These are phyloP conservation scores for Lentinula detonsa DNA, from an alignment of 768 basidiomycete genomes.

Conservation along the genomic window DNA sequence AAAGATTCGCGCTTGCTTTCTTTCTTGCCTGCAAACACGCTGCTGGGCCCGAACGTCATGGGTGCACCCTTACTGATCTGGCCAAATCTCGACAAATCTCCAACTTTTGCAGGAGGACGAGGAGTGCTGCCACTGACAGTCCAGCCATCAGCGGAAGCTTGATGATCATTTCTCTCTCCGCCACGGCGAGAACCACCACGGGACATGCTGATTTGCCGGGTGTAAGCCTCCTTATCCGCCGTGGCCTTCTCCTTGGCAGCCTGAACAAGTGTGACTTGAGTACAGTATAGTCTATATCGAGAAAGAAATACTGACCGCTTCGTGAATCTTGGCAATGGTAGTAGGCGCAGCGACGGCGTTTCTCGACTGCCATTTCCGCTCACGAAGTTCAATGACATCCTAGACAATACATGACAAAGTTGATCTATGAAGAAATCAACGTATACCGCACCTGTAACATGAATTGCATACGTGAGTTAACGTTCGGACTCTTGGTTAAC, in stretches of 20 bases:
- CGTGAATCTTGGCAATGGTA: constrained; percentile 86
- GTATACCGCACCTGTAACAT: constrained; percentile 78
- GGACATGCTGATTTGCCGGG: constrained; percentile 72
- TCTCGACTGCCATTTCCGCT: constrained; percentile 74
- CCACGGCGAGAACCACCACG: constrained; percentile 89
- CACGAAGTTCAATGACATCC: constrained; percentile 89
- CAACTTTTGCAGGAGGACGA: constrained; percentile 69
- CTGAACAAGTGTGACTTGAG: constrained; percentile 26
- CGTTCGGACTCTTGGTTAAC: constrained; percentile 64
- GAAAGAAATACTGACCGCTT: constrained; percentile 47
- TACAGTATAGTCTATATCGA: neutral
- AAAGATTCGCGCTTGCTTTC: constrained; percentile 65
- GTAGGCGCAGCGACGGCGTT: constrained; percentile 71
- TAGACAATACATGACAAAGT: constrained; percentile 22
- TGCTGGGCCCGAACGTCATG: constrained; percentile 78
- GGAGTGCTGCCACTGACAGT: constrained; percentile 46
- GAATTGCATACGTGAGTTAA: constrained; percentile 86
- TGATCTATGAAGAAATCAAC: neutral
- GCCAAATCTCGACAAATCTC: constrained; percentile 83
- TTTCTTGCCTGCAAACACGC: constrained; percentile 71
- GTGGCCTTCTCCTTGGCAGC: constrained; percentile 79
- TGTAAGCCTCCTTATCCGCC: constrained; percentile 52
- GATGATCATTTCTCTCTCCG: constrained; percentile 53
- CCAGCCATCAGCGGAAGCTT: constrained; percentile 81
- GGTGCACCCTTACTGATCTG: constrained; percentile 67